Conservation (phyloP, 2,329 filamentous ascomycete genomes). For the Alternaria sp. region DNA sequence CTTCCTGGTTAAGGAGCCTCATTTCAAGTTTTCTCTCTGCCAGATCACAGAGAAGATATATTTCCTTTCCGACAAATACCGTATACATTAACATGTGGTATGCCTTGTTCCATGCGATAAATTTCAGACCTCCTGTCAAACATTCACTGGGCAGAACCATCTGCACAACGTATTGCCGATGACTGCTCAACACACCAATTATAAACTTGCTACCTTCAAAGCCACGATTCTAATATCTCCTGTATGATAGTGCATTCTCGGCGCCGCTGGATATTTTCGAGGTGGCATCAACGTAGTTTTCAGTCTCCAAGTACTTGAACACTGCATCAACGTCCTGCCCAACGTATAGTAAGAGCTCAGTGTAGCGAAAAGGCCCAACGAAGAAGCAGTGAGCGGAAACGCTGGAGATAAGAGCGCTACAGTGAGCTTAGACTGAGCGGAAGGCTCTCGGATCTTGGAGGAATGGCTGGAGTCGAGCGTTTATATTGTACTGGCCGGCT, state of each 20-base stretch:
- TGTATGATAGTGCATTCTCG: not conserved
- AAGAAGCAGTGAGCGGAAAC: not conserved
- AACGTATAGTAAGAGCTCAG: not conserved
- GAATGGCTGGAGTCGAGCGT: not conserved
- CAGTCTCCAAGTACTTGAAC: not conserved
- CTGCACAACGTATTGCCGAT: not conserved
- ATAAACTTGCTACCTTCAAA: not conserved
- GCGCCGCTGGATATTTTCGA: not conserved
- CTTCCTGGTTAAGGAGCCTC: not conserved
- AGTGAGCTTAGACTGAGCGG: constrained; percentile 1
- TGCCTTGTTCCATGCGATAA: constrained; percentile 20
- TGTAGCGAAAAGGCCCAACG: not conserved
- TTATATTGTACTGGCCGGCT: not conserved
- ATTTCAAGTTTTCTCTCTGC: not conserved
- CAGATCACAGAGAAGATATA: not conserved
- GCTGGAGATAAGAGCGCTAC: constrained; percentile 4
- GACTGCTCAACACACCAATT: not conserved
- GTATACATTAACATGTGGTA: constrained; percentile 12
- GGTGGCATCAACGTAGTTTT: not conserved
- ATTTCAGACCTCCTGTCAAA: constrained; percentile 1
- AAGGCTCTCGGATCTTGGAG: constrained; percentile 9
- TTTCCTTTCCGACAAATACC: constrained; percentile 9
- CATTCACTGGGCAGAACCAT: not conserved
- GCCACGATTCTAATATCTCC: not conserved
- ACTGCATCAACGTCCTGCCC: not conserved